Percentiles rank a stretch among this genome's conserved stretches.
These are phyloP conservation scores for Ogataea henricii DNA, from an alignment of 805 yeast genomes.

Conservation along the genomic window DNA sequence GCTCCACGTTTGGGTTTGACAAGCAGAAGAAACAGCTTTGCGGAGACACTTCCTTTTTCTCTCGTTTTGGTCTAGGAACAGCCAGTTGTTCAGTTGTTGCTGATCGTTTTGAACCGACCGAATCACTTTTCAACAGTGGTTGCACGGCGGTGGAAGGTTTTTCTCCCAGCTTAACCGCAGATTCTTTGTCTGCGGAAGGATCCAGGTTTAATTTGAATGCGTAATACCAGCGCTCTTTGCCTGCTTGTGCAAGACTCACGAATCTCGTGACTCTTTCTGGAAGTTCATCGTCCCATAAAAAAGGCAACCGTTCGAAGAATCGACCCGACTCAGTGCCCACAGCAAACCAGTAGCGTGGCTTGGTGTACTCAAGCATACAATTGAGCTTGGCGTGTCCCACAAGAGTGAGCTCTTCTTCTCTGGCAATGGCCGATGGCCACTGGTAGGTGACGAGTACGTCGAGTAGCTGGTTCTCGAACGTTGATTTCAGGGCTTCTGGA, in stretches of 20 bases:
- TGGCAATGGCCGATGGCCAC: conserved; percentile 61
- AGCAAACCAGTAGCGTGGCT: conserved; percentile 71
- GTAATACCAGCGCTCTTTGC: conserved; percentile 68
- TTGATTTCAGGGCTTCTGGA: conserved; percentile 14
- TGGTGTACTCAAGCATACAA: conserved; percentile 40
- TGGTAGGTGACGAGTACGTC: conserved; percentile 62
- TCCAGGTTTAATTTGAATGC: conserved; percentile 55
- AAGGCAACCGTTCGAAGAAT: conserved; percentile 57
- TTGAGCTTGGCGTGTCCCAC: conserved; percentile 51
- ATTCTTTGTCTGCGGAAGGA: conserved; percentile 24
- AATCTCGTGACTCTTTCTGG: conserved; percentile 53
- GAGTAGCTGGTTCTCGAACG: conserved; percentile 26
- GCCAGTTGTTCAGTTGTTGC: background rate
- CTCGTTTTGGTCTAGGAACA: conserved; percentile 27
- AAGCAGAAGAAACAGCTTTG: conserved; percentile 79
- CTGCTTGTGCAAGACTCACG: conserved; percentile 64
- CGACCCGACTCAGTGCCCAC: conserved; percentile 51
- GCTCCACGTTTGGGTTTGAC: conserved; percentile 72
- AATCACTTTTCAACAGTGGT: background rate
- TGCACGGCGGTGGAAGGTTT: background rate
- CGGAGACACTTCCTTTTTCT: conserved; percentile 49
- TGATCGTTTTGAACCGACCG: background rate
- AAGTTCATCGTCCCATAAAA: conserved; percentile 50
- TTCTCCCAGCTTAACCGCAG: conserved; percentile 21
- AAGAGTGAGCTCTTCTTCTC: conserved; percentile 43